Conservation (phyloP, 73 alveolate genomes). For the Tetrahymena elliotti region DNA sequence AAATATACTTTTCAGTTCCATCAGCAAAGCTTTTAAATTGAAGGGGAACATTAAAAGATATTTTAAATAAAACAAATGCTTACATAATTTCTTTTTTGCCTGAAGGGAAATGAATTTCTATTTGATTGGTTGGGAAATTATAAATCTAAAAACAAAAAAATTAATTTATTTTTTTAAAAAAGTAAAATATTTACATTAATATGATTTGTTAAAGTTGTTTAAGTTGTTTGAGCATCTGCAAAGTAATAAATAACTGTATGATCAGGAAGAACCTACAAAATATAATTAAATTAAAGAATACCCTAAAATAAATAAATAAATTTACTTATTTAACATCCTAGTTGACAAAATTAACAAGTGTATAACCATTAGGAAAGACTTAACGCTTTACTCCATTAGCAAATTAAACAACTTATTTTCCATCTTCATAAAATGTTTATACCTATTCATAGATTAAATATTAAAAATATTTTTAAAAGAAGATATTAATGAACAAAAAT, state of each 20-base stretch:
- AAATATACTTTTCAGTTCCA: slow-evolving; percentile 79
- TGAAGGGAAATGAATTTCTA: slow-evolving; percentile 92
- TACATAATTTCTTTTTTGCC: slow-evolving; percentile 85
- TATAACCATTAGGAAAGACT: slow-evolving; percentile 90
- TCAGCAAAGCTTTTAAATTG: slow-evolving; percentile 54
- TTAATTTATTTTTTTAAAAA: not conserved
- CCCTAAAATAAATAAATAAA: not conserved
- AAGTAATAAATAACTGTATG: slow-evolving; percentile 85
- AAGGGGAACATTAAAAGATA: not conserved
- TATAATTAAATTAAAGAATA: not conserved
- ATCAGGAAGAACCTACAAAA: slow-evolving; percentile 72
- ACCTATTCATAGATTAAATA: slow-evolving; percentile 10
- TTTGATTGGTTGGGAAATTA: slow-evolving; percentile 78
- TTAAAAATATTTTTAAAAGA: not conserved
- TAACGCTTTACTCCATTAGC: slow-evolving; percentile 92
- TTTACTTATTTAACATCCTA: slow-evolving; percentile 66
- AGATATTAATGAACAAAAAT: not conserved
- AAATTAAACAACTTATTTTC: slow-evolving; percentile 83
- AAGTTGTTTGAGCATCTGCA: slow-evolving; percentile 91
- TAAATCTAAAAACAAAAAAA: slow-evolving; percentile 16
- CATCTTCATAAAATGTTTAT: slow-evolving; percentile 69
- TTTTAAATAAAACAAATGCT: not conserved
- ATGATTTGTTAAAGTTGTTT: slow-evolving; percentile 88
- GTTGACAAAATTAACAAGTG: slow-evolving; percentile 86
- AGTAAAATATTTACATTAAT: slow-evolving; percentile 59